Evolutionary conservation across 331 rosid species (phyloP).

Genomic region (Quercus phellos): DNA sequence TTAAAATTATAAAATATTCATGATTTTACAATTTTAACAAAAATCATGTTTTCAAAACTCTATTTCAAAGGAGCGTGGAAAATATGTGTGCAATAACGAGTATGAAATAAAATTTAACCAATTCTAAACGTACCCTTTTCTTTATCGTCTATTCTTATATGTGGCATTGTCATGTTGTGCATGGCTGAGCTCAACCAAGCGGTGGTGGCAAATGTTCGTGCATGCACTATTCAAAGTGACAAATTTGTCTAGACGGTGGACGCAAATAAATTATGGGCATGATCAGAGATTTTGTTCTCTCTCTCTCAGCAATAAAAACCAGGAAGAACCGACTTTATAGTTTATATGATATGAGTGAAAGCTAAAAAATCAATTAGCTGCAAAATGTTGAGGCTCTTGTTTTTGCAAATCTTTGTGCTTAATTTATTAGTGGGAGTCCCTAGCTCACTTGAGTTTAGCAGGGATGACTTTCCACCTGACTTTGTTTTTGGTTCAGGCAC

Average conservation of each 20-base stretch:
- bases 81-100: no score
- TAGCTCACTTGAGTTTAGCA: constrained; percentile 7
- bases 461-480: constrained; percentile 32
- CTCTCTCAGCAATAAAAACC: background rate
- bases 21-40: no score
- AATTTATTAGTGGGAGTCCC: background rate
- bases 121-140: no score
- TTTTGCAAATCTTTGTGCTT: background rate
- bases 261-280: background rate
- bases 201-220: no score
- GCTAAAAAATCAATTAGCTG: background rate
- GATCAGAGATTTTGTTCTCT: background rate
- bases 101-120: no score
- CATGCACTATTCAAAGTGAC: background rate
- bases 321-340: background rate
- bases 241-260: background rate
- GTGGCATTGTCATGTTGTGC: background rate
- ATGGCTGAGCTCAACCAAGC: background rate
- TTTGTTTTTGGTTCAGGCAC: constrained; percentile 49
- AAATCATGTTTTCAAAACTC: no score
- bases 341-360: background rate
- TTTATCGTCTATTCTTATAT: background rate
- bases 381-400: background rate
- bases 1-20: no score
- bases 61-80: no score